Evolutionary conservation across 192 early-diverging fungal species (phyloP).

Genomic region (Helicostylum pulchrum): DNA sequence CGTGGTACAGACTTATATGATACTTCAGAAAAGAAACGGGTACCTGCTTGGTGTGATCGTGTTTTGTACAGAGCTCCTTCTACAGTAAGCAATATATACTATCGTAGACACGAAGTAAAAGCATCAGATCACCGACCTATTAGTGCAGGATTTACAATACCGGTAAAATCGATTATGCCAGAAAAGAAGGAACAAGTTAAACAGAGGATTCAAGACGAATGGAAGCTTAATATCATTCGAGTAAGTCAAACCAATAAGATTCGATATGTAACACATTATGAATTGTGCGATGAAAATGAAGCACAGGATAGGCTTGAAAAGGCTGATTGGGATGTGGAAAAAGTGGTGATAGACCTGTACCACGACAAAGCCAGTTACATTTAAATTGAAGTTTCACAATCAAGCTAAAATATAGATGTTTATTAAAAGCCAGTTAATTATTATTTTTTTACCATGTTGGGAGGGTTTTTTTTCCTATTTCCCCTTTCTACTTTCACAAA

Average conservation of each 20-base stretch:
- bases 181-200: conserved; percentile 41
- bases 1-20: conserved; percentile 81
- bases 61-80: conserved; percentile 61
- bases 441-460: too few relatives aligned
- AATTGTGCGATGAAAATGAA: background rate
- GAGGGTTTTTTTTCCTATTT: too few relatives aligned
- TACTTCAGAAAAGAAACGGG: conserved; percentile 86
- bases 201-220: conserved; percentile 50
- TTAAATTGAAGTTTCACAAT: too few relatives aligned
- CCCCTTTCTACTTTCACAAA: too few relatives aligned
- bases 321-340: background rate
- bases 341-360: background rate
- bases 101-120: conserved; percentile 65
- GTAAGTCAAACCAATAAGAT: background rate
- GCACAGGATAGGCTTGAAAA: background rate
- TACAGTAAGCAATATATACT: conserved; percentile 32
- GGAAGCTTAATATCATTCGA: conserved; percentile 23
- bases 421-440: too few relatives aligned
- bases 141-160: conserved; percentile 60
- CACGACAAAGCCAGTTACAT: background rate
- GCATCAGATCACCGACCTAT: conserved; percentile 89
- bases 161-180: conserved; percentile 57
- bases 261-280: conserved; percentile 9
- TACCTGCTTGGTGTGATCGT: conserved; percentile 96
- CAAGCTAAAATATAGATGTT: background rate